A percentile compares a stretch with the other conserved stretches of the same genome.
These are phyloP conservation scores for Xylaria arbuscula DNA, from an alignment of 2,329 filamentous ascomycete species.

Conservation along the genomic window DNA sequence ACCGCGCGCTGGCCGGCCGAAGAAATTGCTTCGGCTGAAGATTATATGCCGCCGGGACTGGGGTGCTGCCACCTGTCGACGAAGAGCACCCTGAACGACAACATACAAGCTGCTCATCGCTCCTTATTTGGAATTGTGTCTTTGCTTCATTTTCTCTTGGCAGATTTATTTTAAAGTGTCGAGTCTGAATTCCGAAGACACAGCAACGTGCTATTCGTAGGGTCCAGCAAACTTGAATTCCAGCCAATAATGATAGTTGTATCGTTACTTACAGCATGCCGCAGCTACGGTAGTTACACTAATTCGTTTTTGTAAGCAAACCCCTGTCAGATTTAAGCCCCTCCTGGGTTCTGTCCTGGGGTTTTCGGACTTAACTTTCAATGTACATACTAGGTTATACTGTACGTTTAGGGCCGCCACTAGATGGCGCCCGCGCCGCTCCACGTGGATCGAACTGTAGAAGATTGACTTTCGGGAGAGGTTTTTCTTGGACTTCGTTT, in stretches of 20 bases:
- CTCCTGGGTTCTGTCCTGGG: too few relatives aligned
- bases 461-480: neutral
- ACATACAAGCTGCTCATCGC: slow-evolving; percentile 45
- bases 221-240: slow-evolving; percentile 6
- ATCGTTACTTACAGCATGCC: too few relatives aligned
- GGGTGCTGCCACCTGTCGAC: slow-evolving; percentile 35
- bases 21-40: slow-evolving; percentile 46
- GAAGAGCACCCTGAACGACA: slow-evolving; percentile 38
- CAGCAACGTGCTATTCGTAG: too few relatives aligned
- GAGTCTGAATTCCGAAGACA: too few relatives aligned
- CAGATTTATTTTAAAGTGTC: slow-evolving; percentile 9
- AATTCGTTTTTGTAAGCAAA: too few relatives aligned
- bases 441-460: neutral
- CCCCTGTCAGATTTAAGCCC: neutral
- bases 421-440: neutral
- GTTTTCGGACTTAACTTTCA: neutral
- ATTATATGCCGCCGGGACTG: slow-evolving; percentile 34
- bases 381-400: too few relatives aligned
- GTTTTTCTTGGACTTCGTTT: neutral
- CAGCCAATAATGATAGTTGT: slow-evolving; percentile 11
- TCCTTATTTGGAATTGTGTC: slow-evolving; percentile 6
- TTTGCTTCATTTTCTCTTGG: slow-evolving; percentile 25
- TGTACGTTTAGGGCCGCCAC: neutral
- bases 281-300: too few relatives aligned
- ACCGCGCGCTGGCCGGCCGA: slow-evolving; percentile 40